Base-by-base conservation (phyloP, 768 basidiomycete species). In the Suillus bovinus region DNA sequence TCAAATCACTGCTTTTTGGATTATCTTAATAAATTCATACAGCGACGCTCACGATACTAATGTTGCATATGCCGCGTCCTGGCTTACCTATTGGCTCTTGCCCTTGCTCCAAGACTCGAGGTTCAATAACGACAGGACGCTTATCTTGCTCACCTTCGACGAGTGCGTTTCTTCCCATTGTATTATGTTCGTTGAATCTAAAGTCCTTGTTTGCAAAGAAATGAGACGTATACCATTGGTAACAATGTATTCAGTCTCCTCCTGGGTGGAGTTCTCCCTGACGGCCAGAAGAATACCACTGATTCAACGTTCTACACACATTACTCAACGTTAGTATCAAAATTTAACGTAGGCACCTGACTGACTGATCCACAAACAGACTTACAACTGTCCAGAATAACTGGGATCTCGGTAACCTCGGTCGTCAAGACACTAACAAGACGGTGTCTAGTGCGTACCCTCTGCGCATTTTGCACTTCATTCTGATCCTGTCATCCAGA, bases 21-120 rank as follows among this genome's bases (percentile, higher is more conserved):
- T 20, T 6, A 29, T 54, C 61, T 11, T 9, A 5, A 34, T 29
- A 44, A 38, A 10, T 34, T 56, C 34, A 42, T 68, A 79, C 55
- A 80, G 88, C 67, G 86, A 87, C 64, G 86, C 75, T 1, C 87
- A 87, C 63, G 86, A 89, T 70, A 87, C 87, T 5, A 78, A 76
- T 27, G 71, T 85, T 63, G 80, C 76, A 60, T 86, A 81, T 64
- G 73, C 78, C 4, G 72, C 73, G 11, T 63, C 67, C 8, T 89
- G 82, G 82, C 66, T 85, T 31, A 64, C 68, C 27, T 83, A 72
- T 66, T 88, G 82, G 78, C 74, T 89, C 36, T 33, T 77, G 16
- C 84, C 86, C 1, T 67, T 87, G 13, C 80, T 89, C 44, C 61
- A 74, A 2, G 74, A 87, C 70, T 53, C 73, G 7, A 72, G 74